phyloP scores from a whole-genome alignment of 805 yeast genomes.

The Yamadazyma insecticola region DNA sequence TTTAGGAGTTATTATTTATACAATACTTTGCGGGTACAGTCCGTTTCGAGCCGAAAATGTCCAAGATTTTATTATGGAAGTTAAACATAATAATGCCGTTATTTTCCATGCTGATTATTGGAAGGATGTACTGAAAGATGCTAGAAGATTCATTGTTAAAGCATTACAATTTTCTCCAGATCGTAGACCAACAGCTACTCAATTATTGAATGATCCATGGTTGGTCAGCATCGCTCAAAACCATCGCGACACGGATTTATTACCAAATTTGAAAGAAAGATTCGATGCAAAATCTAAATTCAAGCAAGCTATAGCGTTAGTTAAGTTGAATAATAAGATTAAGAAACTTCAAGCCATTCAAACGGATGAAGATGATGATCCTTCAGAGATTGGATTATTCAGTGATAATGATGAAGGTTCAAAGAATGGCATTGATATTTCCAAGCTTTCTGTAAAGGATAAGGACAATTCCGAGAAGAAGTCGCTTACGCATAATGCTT shows the following conservation, averaged over 20 bases:
- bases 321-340: slow-evolving; percentile 75
- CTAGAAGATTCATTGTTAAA: slow-evolving; percentile 69
- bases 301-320: slow-evolving; percentile 80
- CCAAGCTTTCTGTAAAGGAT: slow-evolving; percentile 19
- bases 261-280: slow-evolving; percentile 75
- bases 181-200: slow-evolving; percentile 62
- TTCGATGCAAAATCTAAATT: slow-evolving; percentile 82
- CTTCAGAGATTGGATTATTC: slow-evolving; percentile 42
- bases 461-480: slow-evolving; percentile 20
- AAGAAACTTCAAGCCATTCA: slow-evolving; percentile 61
- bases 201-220: slow-evolving; percentile 75
- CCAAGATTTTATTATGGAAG: slow-evolving; percentile 76
- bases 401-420: slow-evolving; percentile 31
- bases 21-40: slow-evolving; percentile 85
- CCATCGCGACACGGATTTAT: slow-evolving; percentile 58
- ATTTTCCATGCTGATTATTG: slow-evolving; percentile 84
- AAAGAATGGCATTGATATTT: slow-evolving; percentile 13
- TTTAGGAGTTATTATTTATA: slow-evolving; percentile 87
- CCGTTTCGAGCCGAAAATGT: slow-evolving; percentile 87
- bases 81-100: slow-evolving; percentile 67
- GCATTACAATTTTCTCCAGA: slow-evolving; percentile 67
- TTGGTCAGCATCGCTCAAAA: slow-evolving; percentile 43
- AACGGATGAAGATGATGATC: slow-evolving; percentile 53
- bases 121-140: slow-evolving; percentile 74
- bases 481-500: slow-evolving; percentile 47